Percentiles rank a stretch among this genome's conserved stretches.
These are phyloP conservation scores for Triticum urartu DNA, from an alignment of 176 grass and related monocot genomes.

Conservation along the genomic window DNA sequence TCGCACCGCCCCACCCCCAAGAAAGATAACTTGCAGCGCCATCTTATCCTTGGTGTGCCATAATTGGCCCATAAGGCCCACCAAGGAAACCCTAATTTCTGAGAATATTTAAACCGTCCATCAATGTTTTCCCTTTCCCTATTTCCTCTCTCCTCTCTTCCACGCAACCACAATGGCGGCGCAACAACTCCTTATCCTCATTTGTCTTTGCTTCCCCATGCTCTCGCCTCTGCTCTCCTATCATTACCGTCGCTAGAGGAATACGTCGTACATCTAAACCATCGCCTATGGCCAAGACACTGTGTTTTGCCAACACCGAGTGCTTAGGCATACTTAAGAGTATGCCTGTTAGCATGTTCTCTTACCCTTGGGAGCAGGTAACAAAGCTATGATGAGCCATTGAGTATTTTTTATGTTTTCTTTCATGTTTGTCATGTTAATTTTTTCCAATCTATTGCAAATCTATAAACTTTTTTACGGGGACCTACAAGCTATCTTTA, in stretches of 20 bases:
- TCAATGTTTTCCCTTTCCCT: not conserved
- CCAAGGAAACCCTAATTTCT: not conserved
- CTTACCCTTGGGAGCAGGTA: not conserved
- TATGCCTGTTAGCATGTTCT: not conserved
- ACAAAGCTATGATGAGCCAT: not conserved
- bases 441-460: not conserved
- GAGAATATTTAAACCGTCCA: not conserved
- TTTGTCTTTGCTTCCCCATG: not conserved
- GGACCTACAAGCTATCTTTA: not conserved
- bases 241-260: not conserved
- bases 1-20: not conserved
- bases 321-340: not conserved
- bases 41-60: not conserved
- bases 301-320: not conserved
- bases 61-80: not conserved
- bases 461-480: not conserved
- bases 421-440: not conserved
- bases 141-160: not conserved
- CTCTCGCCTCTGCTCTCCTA: no score
- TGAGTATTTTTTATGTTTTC: not conserved
- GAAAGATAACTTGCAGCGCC: not conserved
- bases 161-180: not conserved
- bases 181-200: not conserved
- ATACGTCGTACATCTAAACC: not conserved
- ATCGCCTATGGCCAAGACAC: not conserved